phyloP scores from a whole-genome alignment of 2,329 filamentous ascomycete species.

The Celoporthe dispersa region DNA sequence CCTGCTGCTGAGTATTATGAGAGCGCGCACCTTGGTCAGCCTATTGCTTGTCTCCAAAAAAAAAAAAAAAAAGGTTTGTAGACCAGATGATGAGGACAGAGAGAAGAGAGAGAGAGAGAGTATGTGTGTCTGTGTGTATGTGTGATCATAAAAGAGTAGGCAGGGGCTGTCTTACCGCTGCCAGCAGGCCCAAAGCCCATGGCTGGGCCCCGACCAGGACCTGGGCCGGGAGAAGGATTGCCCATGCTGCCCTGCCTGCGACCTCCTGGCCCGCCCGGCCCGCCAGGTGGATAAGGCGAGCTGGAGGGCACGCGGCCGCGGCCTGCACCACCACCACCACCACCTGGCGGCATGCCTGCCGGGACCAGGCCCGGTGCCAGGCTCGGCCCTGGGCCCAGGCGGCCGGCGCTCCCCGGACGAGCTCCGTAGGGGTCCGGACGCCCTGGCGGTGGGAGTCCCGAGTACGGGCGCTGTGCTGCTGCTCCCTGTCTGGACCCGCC shows the following conservation, averaged over 20 bases:
- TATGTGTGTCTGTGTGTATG: too few relatives aligned
- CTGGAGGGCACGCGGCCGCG: constrained; percentile 48
- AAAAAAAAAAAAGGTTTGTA: too few relatives aligned
- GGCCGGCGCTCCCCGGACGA: constrained; percentile 47
- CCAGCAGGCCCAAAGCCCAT: constrained; percentile 25
- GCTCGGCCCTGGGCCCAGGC: constrained; percentile 31
- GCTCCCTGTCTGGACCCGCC: constrained; percentile 37
- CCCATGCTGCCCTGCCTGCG: constrained; percentile 32
- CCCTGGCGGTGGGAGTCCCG: constrained; percentile 18
- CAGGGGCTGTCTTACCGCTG: constrained; percentile 24
- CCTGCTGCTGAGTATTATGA: constrained; percentile 36
- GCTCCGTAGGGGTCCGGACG: constrained; percentile 60
- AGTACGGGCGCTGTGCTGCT: constrained; percentile 11
- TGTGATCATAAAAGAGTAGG: too few relatives aligned
- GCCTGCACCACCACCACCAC: constrained; percentile 24
- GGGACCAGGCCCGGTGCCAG: constrained; percentile 21
- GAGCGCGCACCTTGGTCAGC: constrained; percentile 46
- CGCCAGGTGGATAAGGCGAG: constrained; percentile 14
- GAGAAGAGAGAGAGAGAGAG: too few relatives aligned
- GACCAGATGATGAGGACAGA: too few relatives aligned
- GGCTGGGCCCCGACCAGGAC: constrained; percentile 12
- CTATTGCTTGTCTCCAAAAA: constrained; percentile 37
- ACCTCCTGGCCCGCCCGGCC: constrained; percentile 15
- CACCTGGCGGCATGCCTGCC: constrained; percentile 23
- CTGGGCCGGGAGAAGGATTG: constrained; percentile 23